A percentile compares a stretch with the other conserved stretches of the same genome.
Evolutionary conservation across 306 rosid species (phyloP).

Genomic region (Medicago arabica): DNA sequence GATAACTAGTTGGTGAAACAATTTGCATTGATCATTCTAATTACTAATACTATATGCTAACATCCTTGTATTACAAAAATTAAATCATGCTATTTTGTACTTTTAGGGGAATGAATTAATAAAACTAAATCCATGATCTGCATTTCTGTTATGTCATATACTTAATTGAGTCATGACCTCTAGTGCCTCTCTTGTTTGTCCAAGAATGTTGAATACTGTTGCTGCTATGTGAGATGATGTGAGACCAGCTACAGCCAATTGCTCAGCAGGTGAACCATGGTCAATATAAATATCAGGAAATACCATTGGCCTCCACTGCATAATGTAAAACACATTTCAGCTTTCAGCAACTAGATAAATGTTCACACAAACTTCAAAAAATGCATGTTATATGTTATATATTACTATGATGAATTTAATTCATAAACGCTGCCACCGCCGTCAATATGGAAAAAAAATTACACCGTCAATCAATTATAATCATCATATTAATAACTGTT

Average conservation of each 20-base stretch:
- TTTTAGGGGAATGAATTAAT: too few relatives aligned
- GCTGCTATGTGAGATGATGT: slow-evolving; percentile 88
- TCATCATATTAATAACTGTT: not conserved
- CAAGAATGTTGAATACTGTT: slow-evolving; percentile 76
- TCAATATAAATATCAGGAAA: slow-evolving; percentile 82
- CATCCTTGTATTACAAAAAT: too few relatives aligned
- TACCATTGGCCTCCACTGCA: slow-evolving; percentile 96
- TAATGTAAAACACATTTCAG: slow-evolving; percentile 4
- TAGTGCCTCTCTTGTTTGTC: slow-evolving; percentile 80
- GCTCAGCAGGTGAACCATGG: slow-evolving; percentile 78
- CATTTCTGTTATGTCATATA: not conserved
- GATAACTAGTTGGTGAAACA: too few relatives aligned
- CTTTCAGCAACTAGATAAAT: slow-evolving; percentile 14
- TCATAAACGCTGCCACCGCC: not conserved
- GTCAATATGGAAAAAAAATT: too few relatives aligned
- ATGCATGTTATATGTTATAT: too few relatives aligned
- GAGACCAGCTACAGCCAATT: slow-evolving; percentile 72
- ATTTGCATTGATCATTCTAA: too few relatives aligned
- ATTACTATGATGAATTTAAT: not conserved
- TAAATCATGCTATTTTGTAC: too few relatives aligned
- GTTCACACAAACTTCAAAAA: too few relatives aligned
- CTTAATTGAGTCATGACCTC: slow-evolving; percentile 52
- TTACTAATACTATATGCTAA: too few relatives aligned
- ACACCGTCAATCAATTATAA: not conserved
- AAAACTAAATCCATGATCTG: not conserved